These are phyloP conservation scores for Xerocomellus dryophilus DNA, from an alignment of 768 basidiomycete species.

Conservation along the genomic window DNA sequence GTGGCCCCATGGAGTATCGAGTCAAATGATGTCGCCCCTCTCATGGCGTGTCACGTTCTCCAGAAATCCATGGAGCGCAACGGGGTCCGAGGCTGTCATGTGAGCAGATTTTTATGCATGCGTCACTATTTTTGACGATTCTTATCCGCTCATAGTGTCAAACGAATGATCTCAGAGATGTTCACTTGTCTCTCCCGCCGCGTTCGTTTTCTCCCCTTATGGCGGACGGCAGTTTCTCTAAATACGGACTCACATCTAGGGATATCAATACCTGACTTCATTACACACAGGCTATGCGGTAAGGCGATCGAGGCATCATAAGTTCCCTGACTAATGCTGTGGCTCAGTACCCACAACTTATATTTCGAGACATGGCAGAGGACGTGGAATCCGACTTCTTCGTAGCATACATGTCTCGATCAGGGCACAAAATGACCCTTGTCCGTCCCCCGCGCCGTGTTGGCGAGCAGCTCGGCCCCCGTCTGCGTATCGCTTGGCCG, in stretches of 20 bases:
- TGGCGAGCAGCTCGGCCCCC: constrained; percentile 36
- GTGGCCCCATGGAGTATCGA: constrained; percentile 65
- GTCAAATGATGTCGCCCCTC: constrained; percentile 36
- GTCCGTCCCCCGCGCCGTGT: constrained; percentile 41
- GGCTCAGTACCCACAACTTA: constrained; percentile 56
- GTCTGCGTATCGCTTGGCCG: constrained; percentile 41
- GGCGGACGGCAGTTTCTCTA: constrained; percentile 9
- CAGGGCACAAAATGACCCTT: constrained; percentile 53
- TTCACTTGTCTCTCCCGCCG: constrained; percentile 59
- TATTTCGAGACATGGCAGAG: constrained; percentile 55
- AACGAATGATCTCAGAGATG: constrained; percentile 56
- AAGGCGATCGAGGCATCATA: constrained; percentile 14
- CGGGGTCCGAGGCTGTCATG: constrained; percentile 52
- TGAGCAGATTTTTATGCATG: constrained; percentile 30
- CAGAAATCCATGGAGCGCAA: constrained; percentile 65
- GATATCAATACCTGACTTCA: constrained; percentile 67
- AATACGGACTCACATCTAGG: constrained; percentile 40
- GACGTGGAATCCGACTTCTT: constrained; percentile 59
- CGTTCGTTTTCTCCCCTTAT: constrained; percentile 37
- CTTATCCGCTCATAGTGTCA: constrained; percentile 45
- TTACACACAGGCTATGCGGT: constrained; percentile 57
- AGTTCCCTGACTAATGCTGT: constrained; percentile 11
- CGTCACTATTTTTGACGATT: neutral
- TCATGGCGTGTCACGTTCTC: constrained; percentile 63
- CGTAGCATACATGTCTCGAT: constrained; percentile 58